Evolutionary conservation across 2,329 filamentous ascomycete species (phyloP).

Genomic region (Geoglossum cookeanum): DNA sequence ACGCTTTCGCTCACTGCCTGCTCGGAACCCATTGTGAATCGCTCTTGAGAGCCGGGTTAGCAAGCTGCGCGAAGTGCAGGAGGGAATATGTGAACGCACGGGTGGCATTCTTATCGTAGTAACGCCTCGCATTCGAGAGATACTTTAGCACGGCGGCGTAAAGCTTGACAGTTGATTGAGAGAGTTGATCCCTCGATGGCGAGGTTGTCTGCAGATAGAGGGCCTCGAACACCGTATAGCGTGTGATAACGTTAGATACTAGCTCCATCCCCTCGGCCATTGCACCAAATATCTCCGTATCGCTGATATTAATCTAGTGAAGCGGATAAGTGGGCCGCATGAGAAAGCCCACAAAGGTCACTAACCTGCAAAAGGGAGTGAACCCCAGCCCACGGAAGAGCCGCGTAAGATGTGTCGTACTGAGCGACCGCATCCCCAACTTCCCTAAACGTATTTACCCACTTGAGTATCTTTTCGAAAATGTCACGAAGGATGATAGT

Average conservation of each 20-base stretch:
- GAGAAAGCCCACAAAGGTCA: neutral
- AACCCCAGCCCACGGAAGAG: conserved; percentile 16
- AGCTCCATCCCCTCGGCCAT: neutral
- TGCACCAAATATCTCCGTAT: neutral
- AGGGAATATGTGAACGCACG: no score
- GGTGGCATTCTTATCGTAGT: no score
- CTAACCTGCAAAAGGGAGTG: conserved; percentile 15
- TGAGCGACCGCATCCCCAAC: conserved; percentile 14
- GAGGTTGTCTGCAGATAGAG: no score
- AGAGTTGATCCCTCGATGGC: no score
- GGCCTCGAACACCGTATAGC: conserved; percentile 4
- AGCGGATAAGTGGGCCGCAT: neutral
- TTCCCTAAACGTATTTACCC: conserved; percentile 15
- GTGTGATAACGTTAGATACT: conserved; percentile 9
- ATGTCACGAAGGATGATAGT: conserved; percentile 15
- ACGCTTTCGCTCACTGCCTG: no score
- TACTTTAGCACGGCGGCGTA: no score
- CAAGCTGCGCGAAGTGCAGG: no score
- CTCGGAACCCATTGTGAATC: no score
- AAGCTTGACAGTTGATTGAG: no score
- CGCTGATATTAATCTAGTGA: neutral
- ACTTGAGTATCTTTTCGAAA: conserved; percentile 11
- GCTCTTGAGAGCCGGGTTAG: no score
- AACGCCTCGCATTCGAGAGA: no score
- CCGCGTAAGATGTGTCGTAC: conserved; percentile 14